Conservation (phyloP, 1,139 yeast genomes). For the Diutina scorzettiae region DNA sequence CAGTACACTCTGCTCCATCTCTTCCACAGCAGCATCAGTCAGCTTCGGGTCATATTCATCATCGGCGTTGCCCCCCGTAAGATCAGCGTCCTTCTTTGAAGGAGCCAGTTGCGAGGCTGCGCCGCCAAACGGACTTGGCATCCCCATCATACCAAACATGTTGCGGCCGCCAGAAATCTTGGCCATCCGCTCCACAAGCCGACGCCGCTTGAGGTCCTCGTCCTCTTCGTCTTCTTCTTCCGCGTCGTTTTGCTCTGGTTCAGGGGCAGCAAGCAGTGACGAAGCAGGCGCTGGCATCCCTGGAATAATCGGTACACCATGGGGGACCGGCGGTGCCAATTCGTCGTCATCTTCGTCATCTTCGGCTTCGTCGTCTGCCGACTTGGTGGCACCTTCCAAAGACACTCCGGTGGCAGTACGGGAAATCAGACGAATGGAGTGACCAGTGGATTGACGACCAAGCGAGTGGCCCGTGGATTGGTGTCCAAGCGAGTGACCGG, state of each 20-base stretch:
- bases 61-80: background rate
- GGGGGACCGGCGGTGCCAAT: background rate
- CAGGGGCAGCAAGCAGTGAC: background rate
- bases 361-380: background rate
- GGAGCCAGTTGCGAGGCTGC: slow-evolving; percentile 15
- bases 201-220: slow-evolving; percentile 36
- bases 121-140: slow-evolving; percentile 40
- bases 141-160: slow-evolving; percentile 74
- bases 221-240: slow-evolving; percentile 24
- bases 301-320: background rate
- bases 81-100: slow-evolving; percentile 11
- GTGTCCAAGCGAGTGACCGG: background rate
- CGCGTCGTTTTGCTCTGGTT: background rate
- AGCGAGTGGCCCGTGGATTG: background rate
- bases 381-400: background rate
- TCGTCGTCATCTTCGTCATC: background rate
- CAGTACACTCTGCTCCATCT: background rate
- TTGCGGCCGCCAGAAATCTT: slow-evolving; percentile 88
- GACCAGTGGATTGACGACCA: background rate
- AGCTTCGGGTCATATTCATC: background rate
- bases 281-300: background rate
- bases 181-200: slow-evolving; percentile 90
- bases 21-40: background rate
- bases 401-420: background rate
- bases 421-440: background rate